Conservation (phyloP, 176 grass and related monocot genomes). For the Hsuehochloa calcarea region DNA sequence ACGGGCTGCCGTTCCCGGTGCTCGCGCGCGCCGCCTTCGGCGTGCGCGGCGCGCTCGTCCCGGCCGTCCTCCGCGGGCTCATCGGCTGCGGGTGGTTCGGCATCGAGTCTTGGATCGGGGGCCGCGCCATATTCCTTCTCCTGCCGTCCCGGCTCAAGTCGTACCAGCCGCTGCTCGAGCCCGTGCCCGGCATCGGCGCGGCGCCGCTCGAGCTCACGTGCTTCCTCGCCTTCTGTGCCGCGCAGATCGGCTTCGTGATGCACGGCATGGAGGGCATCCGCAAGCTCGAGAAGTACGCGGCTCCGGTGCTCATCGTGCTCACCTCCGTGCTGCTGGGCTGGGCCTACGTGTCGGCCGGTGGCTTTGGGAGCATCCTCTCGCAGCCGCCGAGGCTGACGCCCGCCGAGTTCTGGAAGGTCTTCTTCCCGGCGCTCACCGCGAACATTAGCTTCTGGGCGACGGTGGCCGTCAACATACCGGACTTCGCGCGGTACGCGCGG, state of each 20-base stretch:
- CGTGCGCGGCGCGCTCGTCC: conserved; percentile 67
- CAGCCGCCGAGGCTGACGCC: conserved; percentile 53
- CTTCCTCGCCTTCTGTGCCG: conserved; percentile 80
- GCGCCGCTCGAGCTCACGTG: conserved; percentile 76
- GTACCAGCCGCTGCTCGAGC: conserved; percentile 43
- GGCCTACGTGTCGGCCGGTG: conserved; percentile 74
- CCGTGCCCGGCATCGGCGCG: conserved; percentile 49
- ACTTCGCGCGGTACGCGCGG: conserved; percentile 81
- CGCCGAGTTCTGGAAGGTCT: conserved; percentile 71
- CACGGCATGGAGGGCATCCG: conserved; percentile 82
- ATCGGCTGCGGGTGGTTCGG: conserved; percentile 92
- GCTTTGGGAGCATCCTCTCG: conserved; percentile 75
- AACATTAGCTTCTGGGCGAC: conserved; percentile 99
- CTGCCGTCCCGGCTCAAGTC: conserved; percentile 55
- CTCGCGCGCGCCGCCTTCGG: conserved; percentile 81
- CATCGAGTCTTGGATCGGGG: conserved; percentile 94
- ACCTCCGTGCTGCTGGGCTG: conserved; percentile 71
- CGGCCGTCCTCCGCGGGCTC: conserved; percentile 75
- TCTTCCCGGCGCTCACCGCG: conserved; percentile 88
- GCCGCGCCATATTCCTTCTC: conserved; percentile 72
- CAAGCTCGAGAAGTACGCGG: conserved; percentile 79
- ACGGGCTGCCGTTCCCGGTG: conserved; percentile 85
- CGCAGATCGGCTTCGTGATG: conserved; percentile 70
- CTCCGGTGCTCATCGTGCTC: conserved; percentile 70
- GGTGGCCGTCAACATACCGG: conserved; percentile 88